Evolutionary conservation across 1,284 basidiomycete species (phyloP).

Genomic region (Trametes pubescens): DNA sequence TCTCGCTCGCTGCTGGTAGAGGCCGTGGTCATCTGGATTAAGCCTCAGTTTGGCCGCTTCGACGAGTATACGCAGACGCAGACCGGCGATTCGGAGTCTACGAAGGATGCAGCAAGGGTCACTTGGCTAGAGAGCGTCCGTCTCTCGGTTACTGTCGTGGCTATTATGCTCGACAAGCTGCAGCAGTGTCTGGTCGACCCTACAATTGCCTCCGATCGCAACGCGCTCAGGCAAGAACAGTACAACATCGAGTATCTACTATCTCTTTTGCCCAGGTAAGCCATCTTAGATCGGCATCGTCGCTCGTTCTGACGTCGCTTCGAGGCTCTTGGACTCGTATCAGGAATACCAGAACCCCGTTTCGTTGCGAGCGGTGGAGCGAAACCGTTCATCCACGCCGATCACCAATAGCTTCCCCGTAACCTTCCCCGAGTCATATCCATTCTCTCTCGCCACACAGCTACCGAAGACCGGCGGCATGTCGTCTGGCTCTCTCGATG

Average conservation of each 20-base stretch:
- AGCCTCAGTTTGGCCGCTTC: constrained; percentile 93
- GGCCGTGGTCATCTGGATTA: constrained; percentile 91
- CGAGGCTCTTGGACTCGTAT: constrained; percentile 86
- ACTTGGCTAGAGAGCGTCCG: constrained; percentile 92
- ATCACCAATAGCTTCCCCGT: constrained; percentile 75
- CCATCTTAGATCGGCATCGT: constrained; percentile 29
- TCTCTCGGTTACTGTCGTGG: constrained; percentile 84
- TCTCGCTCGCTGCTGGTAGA: constrained; percentile 88
- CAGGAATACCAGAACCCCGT: constrained; percentile 79
- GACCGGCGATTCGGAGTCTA: constrained; percentile 68
- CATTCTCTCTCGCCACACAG: constrained; percentile 84
- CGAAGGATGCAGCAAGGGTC: constrained; percentile 79
- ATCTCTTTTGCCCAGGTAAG: constrained; percentile 84
- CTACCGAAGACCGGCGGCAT: constrained; percentile 62
- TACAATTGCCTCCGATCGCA: constrained; percentile 65
- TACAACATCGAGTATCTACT: constrained; percentile 93
- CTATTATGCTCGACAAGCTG: constrained; percentile 91
- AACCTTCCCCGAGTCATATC: constrained; percentile 93
- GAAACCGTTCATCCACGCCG: constrained; percentile 67
- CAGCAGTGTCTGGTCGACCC: constrained; percentile 84
- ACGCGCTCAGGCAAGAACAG: constrained; percentile 80
- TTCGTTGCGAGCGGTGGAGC: constrained; percentile 76
- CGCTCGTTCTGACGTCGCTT: not conserved
- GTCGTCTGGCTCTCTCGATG: constrained; percentile 54
- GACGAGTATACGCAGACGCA: constrained; percentile 78